These are phyloP conservation scores for Annulohypoxylon moriforme DNA, from an alignment of 495 filamentous ascomycete genomes.

Conservation along the genomic window DNA sequence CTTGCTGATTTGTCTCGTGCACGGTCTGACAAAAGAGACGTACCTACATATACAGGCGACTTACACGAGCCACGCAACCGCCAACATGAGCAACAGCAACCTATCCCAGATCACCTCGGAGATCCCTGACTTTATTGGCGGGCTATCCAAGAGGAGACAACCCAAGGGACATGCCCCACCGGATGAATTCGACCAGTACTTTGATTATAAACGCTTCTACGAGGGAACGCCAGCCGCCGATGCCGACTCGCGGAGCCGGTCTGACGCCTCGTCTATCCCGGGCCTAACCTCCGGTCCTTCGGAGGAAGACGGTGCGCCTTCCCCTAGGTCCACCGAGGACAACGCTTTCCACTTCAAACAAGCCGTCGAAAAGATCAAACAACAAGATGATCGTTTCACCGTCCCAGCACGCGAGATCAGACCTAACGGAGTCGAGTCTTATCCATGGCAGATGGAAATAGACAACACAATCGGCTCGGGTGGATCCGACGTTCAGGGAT, in stretches of 20 bases:
- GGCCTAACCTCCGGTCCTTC: constrained; percentile 50
- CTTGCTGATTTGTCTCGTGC: constrained; percentile 53
- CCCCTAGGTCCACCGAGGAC: constrained; percentile 47
- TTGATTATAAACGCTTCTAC: constrained; percentile 50
- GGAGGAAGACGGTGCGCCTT: constrained; percentile 50
- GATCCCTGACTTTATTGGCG: constrained; percentile 51
- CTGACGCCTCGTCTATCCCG: constrained; percentile 49
- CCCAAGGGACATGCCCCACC: constrained; percentile 43
- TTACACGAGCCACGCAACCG: constrained; percentile 53
- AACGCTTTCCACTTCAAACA: constrained; percentile 48
- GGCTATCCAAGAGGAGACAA: constrained; percentile 42
- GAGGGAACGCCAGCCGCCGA: constrained; percentile 44
- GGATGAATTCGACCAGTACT: constrained; percentile 49
- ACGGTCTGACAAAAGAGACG: constrained; percentile 52
- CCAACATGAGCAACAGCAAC: constrained; percentile 45
- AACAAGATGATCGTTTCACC: constrained; percentile 52
- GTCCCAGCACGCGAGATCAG: constrained; percentile 48
- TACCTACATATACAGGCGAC: constrained; percentile 52
- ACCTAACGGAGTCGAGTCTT: constrained; percentile 46
- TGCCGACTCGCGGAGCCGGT: constrained; percentile 50
- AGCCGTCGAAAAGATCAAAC: constrained; percentile 46
- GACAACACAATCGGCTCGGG: constrained; percentile 42
- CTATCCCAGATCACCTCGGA: constrained; percentile 51
- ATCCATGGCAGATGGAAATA: constrained; percentile 49
- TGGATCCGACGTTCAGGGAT: constrained; percentile 35